Percentiles rank a stretch among this genome's conserved stretches.
Evolutionary conservation across 257 asterid genomes (phyloP).

Genomic region (Penstemon newberryi): DNA sequence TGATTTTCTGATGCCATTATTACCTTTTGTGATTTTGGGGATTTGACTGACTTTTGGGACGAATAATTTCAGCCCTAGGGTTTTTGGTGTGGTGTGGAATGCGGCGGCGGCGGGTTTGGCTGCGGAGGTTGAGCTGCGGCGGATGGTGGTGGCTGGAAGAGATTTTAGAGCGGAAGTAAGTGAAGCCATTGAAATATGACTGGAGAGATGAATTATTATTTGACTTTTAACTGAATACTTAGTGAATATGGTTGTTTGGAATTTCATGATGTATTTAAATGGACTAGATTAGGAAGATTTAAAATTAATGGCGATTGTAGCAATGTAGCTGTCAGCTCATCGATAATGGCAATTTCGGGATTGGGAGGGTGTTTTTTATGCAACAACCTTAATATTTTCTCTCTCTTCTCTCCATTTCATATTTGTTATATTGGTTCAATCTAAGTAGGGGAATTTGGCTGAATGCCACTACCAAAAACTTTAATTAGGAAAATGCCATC

Average conservation of each 20-base stretch:
- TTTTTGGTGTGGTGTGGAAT: neutral
- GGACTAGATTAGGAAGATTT: constrained; percentile 21
- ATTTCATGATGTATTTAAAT: constrained; percentile 22
- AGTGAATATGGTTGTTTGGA: neutral
- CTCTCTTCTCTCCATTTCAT: too few relatives aligned
- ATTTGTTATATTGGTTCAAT: too few relatives aligned
- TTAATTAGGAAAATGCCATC: too few relatives aligned
- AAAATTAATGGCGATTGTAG: constrained; percentile 20
- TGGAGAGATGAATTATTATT: neutral
- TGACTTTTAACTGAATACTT: neutral
- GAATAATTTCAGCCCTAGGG: constrained; percentile 7
- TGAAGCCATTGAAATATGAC: constrained; percentile 39
- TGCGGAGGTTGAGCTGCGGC: neutral
- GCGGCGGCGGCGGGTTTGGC: neutral
- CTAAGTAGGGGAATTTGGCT: too few relatives aligned
- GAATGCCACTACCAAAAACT: too few relatives aligned
- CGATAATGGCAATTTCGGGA: constrained; percentile 27
- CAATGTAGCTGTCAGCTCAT: constrained; percentile 25
- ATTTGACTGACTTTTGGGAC: constrained; percentile 25
- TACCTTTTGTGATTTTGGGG: constrained; percentile 9
- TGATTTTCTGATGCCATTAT: constrained; percentile 13
- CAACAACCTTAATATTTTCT: too few relatives aligned
- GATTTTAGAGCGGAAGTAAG: constrained; percentile 29
- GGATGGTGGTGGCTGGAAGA: constrained; percentile 11
- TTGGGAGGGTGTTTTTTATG: too few relatives aligned